These are phyloP conservation scores for Gossypium sturtianum DNA, from an alignment of 345 rosid species.

Conservation along the genomic window DNA sequence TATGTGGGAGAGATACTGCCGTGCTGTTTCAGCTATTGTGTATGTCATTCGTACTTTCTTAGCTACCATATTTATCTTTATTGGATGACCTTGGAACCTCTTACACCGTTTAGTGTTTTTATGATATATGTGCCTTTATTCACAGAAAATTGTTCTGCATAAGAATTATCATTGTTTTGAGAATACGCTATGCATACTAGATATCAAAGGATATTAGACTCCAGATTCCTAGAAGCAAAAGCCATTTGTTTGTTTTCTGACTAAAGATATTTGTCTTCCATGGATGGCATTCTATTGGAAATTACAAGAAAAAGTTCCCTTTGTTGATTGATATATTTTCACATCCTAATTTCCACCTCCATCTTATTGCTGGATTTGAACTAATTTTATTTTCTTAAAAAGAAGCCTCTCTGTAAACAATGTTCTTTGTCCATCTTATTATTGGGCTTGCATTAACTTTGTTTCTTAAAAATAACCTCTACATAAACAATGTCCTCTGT, in stretches of 20 bases:
- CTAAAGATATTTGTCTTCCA: neutral
- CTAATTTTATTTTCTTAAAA: neutral
- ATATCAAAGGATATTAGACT: neutral
- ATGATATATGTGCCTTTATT: neutral
- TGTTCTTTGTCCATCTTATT: neutral
- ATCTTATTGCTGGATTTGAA: neutral
- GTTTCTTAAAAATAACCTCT: neutral
- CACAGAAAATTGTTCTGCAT: neutral
- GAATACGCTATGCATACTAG: neutral
- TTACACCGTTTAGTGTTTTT: neutral
- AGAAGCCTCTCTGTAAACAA: neutral
- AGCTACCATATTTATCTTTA: neutral
- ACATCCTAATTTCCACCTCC: neutral
- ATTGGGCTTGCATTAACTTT: neutral
- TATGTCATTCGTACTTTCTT: conserved; percentile 14
- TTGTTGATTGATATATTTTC: neutral
- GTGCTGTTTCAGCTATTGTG: conserved; percentile 72
- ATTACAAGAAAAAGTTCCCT: neutral
- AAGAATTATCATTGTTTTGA: neutral
- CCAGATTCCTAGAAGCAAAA: conserved; percentile 1
- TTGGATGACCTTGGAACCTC: neutral
- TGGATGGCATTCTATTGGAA: neutral
- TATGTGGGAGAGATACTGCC: conserved; percentile 81
- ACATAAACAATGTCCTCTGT: neutral
- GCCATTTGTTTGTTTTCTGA: neutral